Conservation (phyloP, 192 early-diverging fungal genomes). For the Glomus cerebriforme region DNA sequence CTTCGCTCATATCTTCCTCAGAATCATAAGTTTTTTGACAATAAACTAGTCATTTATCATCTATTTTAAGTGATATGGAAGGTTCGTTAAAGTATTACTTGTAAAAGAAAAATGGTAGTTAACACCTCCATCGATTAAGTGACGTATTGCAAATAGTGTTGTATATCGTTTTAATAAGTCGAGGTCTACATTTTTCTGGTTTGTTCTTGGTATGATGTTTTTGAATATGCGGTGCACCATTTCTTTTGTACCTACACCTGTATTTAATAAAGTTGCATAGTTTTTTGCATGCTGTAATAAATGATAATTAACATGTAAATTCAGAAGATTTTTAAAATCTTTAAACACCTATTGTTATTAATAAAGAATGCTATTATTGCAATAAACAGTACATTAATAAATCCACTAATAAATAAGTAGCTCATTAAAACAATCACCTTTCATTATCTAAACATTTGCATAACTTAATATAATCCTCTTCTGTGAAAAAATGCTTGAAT, state of each 20-base stretch:
- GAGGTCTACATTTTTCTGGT: not conserved
- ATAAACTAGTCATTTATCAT: not conserved
- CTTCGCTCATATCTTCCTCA: not conserved
- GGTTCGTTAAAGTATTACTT: not conserved
- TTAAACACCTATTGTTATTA: not conserved
- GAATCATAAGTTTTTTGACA: not conserved
- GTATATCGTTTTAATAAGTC: no score
- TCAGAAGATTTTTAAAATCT: not conserved
- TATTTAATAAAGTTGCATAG: no score
- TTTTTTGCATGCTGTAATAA: not conserved
- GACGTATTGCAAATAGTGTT: no score
- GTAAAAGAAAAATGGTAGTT: not conserved
- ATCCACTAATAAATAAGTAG: not conserved
- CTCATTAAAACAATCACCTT: not conserved
- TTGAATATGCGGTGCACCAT: not conserved
- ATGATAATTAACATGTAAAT: conserved; percentile 1
- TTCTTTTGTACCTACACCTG: not conserved
- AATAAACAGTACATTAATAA: not conserved
- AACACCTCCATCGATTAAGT: no score
- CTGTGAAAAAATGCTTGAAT: not conserved
- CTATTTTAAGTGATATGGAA: not conserved
- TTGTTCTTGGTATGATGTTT: not conserved
- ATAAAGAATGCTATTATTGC: no score
- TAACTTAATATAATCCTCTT: not conserved
- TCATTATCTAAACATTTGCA: not conserved